Conservation (phyloP, 208 protist species). For the Crithidia acanthocephali region DNA sequence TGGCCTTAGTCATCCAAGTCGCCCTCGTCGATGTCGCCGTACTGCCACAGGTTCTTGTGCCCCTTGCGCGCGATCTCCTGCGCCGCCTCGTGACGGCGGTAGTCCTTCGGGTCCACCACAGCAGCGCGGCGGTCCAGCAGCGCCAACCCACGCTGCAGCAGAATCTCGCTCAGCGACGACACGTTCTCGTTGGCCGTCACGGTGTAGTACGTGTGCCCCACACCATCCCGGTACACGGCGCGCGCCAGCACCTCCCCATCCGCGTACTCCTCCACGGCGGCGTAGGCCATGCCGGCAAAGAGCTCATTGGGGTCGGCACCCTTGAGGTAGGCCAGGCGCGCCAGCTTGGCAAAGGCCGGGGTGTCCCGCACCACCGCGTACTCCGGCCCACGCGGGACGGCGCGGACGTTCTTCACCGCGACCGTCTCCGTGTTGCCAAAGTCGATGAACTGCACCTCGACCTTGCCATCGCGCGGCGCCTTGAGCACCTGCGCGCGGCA, state of each 20-base stretch:
- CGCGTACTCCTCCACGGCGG: conserved; percentile 70
- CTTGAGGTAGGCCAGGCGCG: conserved; percentile 80
- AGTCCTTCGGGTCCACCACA: conserved; percentile 48
- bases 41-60: conserved; percentile 86
- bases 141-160: conserved; percentile 80
- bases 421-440: conserved; percentile 84
- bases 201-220: conserved; percentile 68
- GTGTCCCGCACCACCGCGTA: conserved; percentile 76
- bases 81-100: conserved; percentile 70
- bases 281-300: conserved; percentile 47
- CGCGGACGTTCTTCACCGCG: conserved; percentile 53
- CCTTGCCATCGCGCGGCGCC: conserved; percentile 39
- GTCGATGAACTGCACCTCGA: conserved; percentile 86
- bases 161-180: conserved; percentile 75
- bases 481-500: conserved; percentile 74
- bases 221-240: conserved; percentile 75
- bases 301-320: conserved; percentile 42
- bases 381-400: conserved; percentile 70
- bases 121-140: conserved; percentile 67
- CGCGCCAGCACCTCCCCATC: conserved; percentile 76
- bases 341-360: conserved; percentile 61
- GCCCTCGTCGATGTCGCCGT: conserved; percentile 82
- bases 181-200: conserved; percentile 66
- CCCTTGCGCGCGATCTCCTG: conserved; percentile 81
- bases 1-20: conserved; percentile 44